Conservation (phyloP, 176 grass and related monocot genomes). For the Lolium perenne region DNA sequence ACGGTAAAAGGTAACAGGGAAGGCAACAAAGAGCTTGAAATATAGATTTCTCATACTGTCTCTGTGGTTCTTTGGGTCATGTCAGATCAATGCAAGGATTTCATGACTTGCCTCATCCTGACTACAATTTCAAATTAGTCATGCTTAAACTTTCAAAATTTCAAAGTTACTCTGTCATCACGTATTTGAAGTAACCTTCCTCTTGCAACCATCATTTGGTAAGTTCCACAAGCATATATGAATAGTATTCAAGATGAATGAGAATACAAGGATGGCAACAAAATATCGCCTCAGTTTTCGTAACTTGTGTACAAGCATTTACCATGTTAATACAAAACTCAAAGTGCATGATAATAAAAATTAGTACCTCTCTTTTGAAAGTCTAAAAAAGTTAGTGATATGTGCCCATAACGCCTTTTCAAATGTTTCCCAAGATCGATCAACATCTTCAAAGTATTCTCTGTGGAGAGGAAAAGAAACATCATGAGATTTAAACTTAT, state of each 20-base stretch:
- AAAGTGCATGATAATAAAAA: constrained; percentile 32
- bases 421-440: constrained; percentile 96
- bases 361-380: constrained; percentile 90
- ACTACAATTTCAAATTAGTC: constrained; percentile 24
- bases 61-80: constrained; percentile 23
- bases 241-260: constrained; percentile 7
- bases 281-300: constrained; percentile 31
- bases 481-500: constrained; percentile 23
- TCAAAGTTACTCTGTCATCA: not conserved
- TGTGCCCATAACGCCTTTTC: constrained; percentile 93
- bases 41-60: constrained; percentile 23
- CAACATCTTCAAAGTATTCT: constrained; percentile 99
- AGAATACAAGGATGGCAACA: constrained; percentile 25
- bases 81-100: not conserved
- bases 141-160: constrained; percentile 34
- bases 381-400: constrained; percentile 81
- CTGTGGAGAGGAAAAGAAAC: constrained; percentile 61
- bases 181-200: not conserved
- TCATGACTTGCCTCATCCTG: constrained; percentile 2
- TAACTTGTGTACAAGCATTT: constrained; percentile 19
- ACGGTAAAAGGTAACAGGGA: constrained; percentile 18
- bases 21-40: constrained; percentile 1
- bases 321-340: constrained; percentile 7
- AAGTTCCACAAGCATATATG: constrained; percentile 5
- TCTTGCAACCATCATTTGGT: constrained; percentile 35